These are phyloP conservation scores for Cryptococcus sp. DNA, from an alignment of 1,284 basidiomycete species.

Conservation along the genomic window DNA sequence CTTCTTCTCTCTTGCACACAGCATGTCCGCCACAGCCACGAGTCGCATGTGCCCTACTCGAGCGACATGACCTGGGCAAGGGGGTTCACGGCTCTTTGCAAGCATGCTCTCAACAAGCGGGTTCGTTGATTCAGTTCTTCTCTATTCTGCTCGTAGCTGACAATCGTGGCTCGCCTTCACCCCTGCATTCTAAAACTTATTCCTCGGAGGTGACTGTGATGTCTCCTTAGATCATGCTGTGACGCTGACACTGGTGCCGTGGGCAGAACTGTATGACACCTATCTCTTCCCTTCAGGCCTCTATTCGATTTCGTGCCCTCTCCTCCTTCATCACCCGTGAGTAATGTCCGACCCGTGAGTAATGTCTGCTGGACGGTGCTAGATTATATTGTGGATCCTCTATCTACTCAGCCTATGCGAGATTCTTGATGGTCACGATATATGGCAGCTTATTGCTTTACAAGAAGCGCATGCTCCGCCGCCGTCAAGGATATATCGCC, in stretches of 20 bases:
- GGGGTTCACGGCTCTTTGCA: conserved; percentile 21
- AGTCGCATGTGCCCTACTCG: conserved; percentile 22
- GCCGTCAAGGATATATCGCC: conserved; percentile 19
- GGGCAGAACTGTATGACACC: conserved; percentile 12
- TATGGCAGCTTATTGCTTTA: conserved; percentile 27
- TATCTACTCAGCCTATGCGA: conserved; percentile 10
- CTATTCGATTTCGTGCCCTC: conserved; percentile 33
- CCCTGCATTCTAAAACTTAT: conserved; percentile 31
- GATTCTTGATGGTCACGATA: conserved; percentile 16
- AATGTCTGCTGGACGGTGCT: too few species aligned
- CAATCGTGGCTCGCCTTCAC: conserved; percentile 24
- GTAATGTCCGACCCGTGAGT: too few species aligned
- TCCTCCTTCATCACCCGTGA: conserved; percentile 32
- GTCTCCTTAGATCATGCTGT: not conserved
- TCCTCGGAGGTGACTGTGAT: conserved; percentile 21
- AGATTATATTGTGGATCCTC: too few species aligned
- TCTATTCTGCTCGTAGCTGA: not conserved
- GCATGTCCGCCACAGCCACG: conserved; percentile 29
- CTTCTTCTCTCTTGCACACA: conserved; percentile 23
- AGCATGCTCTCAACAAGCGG: conserved; percentile 14
- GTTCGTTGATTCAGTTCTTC: conserved; percentile 9
- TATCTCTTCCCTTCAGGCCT: conserved; percentile 33
- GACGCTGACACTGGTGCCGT: too few species aligned
- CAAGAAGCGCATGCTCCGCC: conserved; percentile 17
- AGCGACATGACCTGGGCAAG: conserved; percentile 15